Base-by-base conservation (phyloP, 148 eudicot genomes). In the Chenopodium quinoa region DNA sequence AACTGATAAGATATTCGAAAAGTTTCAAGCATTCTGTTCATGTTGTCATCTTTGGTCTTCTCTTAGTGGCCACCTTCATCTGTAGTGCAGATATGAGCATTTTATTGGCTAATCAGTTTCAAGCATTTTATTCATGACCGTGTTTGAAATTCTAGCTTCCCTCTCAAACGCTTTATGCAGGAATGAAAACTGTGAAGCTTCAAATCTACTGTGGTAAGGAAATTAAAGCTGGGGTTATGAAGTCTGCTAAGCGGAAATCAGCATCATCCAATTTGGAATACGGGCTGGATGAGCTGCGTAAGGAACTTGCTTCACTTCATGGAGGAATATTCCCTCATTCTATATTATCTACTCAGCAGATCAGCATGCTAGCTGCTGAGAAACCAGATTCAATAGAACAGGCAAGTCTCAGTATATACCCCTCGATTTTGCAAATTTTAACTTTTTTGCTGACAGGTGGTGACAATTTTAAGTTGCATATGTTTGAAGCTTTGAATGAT, bases 301-400 rank as follows among this genome's bases (percentile, higher is more conserved):
- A 93, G 83, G 95, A 93, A 86, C 89, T 96, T 56, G 91, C 98
- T 71, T 87, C 90, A 9, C 74, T 66, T 79, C 89, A 93, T 81
- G 98, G 97, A 58, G 97, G 93, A 78, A 92, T 92, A 86, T 96
- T 93, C 80, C 99, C 99, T 84, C 99, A 96, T 83, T 93, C 99
- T 17, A 84, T 96, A 27, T 85, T 96, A 82, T 93, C 98, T 62
- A 85, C 98, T 74, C 99, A 93, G 74, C 99, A 93, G 82, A 93
- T 96, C 80, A 85, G 82, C 85, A 32, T 71, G 81, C 80, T 96
- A 69, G 86, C 89, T 84, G 83, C 86, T 58, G 82, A 92, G 80
- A 91, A 82, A 74, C 98, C 99, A 75, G 83, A 85, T 83, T 84
- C 97, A 60, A 78, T 87, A 65, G 91, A 92, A 68, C 89, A 95